A percentile compares a stretch with the other conserved stretches of the same genome.
Evolutionary conservation across 73 alveolate species (phyloP).

Genomic region (Strombidium stylifer): DNA sequence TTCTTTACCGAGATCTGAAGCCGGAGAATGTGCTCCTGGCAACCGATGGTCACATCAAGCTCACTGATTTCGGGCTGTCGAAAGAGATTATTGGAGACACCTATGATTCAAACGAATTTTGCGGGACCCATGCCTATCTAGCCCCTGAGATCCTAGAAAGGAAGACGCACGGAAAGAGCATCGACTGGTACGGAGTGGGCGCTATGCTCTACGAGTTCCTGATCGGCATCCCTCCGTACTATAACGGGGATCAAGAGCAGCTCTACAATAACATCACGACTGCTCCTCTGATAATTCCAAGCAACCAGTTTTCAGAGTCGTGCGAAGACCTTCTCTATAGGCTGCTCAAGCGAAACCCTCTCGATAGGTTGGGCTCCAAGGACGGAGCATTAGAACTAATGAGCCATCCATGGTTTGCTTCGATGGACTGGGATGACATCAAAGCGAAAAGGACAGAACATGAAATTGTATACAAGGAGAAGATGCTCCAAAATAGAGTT

Average conservation of each 20-base stretch:
- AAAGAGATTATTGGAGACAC: slow-evolving; percentile 64
- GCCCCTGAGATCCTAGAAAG: slow-evolving; percentile 91
- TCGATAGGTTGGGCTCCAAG: slow-evolving; percentile 58
- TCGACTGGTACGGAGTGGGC: slow-evolving; percentile 83
- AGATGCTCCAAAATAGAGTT: neutral
- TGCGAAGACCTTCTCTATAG: slow-evolving; percentile 50
- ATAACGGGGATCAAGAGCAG: slow-evolving; percentile 41
- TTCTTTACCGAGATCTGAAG: slow-evolving; percentile 77
- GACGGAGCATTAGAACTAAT: slow-evolving; percentile 67
- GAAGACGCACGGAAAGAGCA: slow-evolving; percentile 80
- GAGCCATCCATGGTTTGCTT: slow-evolving; percentile 66
- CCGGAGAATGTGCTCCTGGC: slow-evolving; percentile 81
- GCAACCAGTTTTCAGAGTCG: slow-evolving; percentile 12
- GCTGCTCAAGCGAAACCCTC: slow-evolving; percentile 58
- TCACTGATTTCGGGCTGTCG: slow-evolving; percentile 91
- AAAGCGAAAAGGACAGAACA: neutral
- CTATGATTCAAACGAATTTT: slow-evolving; percentile 73
- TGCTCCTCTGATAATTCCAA: slow-evolving; percentile 28
- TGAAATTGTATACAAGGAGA: neutral
- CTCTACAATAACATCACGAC: slow-evolving; percentile 50
- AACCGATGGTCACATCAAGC: slow-evolving; percentile 82
- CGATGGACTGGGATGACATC: slow-evolving; percentile 63
- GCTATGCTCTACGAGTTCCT: slow-evolving; percentile 60
- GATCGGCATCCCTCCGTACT: slow-evolving; percentile 67
- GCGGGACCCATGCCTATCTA: slow-evolving; percentile 90